Evolutionary conservation across 2,329 filamentous ascomycete genomes (phyloP).

Genomic region (Fusarium duplospermum): DNA sequence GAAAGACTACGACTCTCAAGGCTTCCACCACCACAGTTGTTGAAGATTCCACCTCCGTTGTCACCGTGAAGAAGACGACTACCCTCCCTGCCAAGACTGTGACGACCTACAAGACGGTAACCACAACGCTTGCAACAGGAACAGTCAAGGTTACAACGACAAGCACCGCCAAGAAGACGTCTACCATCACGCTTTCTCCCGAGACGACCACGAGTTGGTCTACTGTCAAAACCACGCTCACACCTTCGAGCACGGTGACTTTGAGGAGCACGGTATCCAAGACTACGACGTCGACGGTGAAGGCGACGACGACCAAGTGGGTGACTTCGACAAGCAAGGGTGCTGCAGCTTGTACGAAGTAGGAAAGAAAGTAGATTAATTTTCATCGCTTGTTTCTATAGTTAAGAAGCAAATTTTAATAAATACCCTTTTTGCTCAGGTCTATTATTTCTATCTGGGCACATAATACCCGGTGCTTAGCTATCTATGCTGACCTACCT

Average conservation of each 20-base stretch:
- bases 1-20: slow-evolving; percentile 40
- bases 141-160: slow-evolving; percentile 27
- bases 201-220: slow-evolving; percentile 31
- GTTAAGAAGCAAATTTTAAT: neutral
- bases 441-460: neutral
- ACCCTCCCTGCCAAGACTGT: slow-evolving; percentile 35
- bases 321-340: slow-evolving; percentile 31
- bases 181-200: neutral
- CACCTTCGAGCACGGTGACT: slow-evolving; percentile 34
- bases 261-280: slow-evolving; percentile 27
- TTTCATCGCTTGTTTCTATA: neutral
- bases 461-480: neutral
- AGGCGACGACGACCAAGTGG: slow-evolving; percentile 26
- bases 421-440: neutral
- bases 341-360: slow-evolving; percentile 26
- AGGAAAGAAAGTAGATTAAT: neutral
- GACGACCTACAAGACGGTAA: slow-evolving; percentile 26
- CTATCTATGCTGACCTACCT: too few species aligned
- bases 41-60: slow-evolving; percentile 23
- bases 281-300: slow-evolving; percentile 24
- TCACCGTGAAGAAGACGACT: slow-evolving; percentile 29
- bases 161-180: slow-evolving; percentile 27
- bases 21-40: slow-evolving; percentile 26
- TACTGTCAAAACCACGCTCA: slow-evolving; percentile 41
- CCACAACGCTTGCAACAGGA: slow-evolving; percentile 11